Base-by-base conservation (phyloP, 208 protist species). In the Acanthamoeba lenticulata region DNA sequence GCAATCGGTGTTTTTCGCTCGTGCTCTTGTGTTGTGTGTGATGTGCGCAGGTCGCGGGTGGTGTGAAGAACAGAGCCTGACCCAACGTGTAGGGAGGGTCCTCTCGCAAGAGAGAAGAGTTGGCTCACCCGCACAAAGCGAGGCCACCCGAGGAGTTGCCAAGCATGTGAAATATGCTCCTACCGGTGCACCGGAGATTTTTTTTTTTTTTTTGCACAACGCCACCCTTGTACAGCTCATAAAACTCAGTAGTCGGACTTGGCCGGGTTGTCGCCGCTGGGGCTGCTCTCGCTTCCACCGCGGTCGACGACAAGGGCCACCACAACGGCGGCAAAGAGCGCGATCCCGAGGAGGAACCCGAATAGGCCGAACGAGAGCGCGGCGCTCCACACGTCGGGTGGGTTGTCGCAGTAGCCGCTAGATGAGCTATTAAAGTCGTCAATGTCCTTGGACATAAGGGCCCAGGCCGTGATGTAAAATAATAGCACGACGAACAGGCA, bases 381-480 rank as follows among this genome's bases (percentile, higher is more conserved):
- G 19, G 67, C 36, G 67, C 19, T 45, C 67, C 67, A 79, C 32
- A 79, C 67, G 67, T 79, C 36, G 36, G 67, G 67, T 21, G 67
- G 9, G 60, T 69, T 44, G 67, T 45, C 32, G 67, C 32, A 79
- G 17, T 13, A 7, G 67, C 67, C 38, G 36, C 6, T n/a, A 15
- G 36, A 1, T 13, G 67, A n/a, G 67, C 3, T 3, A 3, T 44
- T 15, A 21, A 38, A 79, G 67, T 79, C 67, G 67, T 45, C 0
- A 29, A 79, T 79, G 67, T 79, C 67, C 67, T 79, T 79, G 67
- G 67, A n/a, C 67, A 79, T 79, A 21, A 79, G 67, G 19, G 67
- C 9, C 67, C 67, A 79, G 5, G 67, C 67, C 19, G 17, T 29
- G 36, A 79, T 79, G 67, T 79, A 79, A 36, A 79, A 79, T 6